Conservation (phyloP, 306 rosid species). For the Trifolium fragiferum region DNA sequence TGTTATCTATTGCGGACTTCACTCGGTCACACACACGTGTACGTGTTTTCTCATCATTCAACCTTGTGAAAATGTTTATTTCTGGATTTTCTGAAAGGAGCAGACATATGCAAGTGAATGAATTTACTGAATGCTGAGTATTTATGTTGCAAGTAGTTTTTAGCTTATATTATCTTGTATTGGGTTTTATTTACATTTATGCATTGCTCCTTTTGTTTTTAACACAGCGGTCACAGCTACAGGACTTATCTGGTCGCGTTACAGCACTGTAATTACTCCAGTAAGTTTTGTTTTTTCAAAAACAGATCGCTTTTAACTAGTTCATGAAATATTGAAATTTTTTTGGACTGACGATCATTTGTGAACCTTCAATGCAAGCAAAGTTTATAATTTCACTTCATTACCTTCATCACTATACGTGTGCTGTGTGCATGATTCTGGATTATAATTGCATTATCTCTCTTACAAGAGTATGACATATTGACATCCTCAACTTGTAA, state of each 20-base stretch:
- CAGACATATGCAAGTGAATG: slow-evolving; percentile 11
- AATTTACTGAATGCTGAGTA: slow-evolving; percentile 16
- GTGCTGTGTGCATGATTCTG: not conserved
- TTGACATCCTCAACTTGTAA: slow-evolving; percentile 19
- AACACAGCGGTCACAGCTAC: slow-evolving; percentile 79
- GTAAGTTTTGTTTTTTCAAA: slow-evolving; percentile 56
- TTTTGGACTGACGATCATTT: not conserved
- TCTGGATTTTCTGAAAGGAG: not conserved
- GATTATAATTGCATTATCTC: slow-evolving; percentile 21
- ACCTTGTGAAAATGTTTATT: not conserved
- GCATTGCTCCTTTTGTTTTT: slow-evolving; percentile 31
- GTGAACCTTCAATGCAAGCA: slow-evolving; percentile 12
- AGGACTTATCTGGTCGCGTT: slow-evolving; percentile 93
- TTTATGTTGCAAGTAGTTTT: slow-evolving; percentile 29
- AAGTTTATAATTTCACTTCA: slow-evolving; percentile 21
- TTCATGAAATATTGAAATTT: slow-evolving; percentile 24
- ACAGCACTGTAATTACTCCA: slow-evolving; percentile 92
- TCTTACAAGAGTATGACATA: slow-evolving; percentile 11
- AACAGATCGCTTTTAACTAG: slow-evolving; percentile 17
- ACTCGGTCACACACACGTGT: not conserved
- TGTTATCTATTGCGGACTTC: not conserved
- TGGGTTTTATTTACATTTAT: slow-evolving; percentile 29
- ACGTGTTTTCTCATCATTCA: not conserved
- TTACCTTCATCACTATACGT: slow-evolving; percentile 8
- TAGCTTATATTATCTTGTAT: not conserved